Evolutionary conservation across 192 early-diverging fungal genomes (phyloP).

Genomic region (Paraglomus occultum): DNA sequence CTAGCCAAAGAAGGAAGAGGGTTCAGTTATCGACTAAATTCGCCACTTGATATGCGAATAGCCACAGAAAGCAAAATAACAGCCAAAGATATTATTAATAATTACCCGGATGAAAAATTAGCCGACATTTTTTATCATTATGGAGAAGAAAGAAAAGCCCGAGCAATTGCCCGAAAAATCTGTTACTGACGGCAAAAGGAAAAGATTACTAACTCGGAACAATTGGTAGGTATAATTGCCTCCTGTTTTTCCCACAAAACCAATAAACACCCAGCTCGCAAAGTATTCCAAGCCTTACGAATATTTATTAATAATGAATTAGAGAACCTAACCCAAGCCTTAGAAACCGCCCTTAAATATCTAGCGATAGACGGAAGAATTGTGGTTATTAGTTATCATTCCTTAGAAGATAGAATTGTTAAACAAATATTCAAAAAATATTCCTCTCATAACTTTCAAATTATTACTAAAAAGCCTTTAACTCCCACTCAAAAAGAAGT

Average conservation of each 20-base stretch:
- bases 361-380: background rate
- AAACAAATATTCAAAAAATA: conserved; percentile 26
- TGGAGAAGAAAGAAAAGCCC: conserved; percentile 25
- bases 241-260: background rate
- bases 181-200: background rate
- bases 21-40: conserved; percentile 17
- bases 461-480: conserved; percentile 15
- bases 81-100: conserved; percentile 13
- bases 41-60: conserved; percentile 15
- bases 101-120: conserved; percentile 7
- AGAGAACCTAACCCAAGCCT: background rate
- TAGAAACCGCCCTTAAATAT: conserved; percentile 3
- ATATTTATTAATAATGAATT: conserved; percentile 22
- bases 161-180: conserved; percentile 3
- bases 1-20: background rate
- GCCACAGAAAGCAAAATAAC: background rate
- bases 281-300: conserved; percentile 7
- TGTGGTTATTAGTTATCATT: conserved; percentile 21
- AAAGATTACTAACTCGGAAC: conserved; percentile 9
- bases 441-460: background rate
- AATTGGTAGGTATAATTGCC: conserved; percentile 23
- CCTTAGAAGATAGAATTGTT: conserved; percentile 23
- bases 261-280: conserved; percentile 11
- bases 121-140: conserved; percentile 26
- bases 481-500: background rate